Base-by-base conservation (phyloP, 768 basidiomycete genomes). In the Leccinum rimulosum region DNA sequence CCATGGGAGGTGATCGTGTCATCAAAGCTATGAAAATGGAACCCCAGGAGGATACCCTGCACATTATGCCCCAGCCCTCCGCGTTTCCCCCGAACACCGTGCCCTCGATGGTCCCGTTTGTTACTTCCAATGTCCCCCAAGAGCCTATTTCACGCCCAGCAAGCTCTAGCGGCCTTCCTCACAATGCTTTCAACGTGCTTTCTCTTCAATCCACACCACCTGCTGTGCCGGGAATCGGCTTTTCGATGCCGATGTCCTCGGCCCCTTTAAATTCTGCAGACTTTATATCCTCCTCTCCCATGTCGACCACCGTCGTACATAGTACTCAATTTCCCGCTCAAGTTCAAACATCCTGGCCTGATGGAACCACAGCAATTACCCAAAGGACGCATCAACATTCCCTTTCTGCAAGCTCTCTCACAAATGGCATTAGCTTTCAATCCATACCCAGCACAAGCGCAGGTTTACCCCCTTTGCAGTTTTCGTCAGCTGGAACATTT, bases 21-120 rank as follows among this genome's bases (percentile, higher is more conserved):
- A 68, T 78, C 50, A 82, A 82, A 61, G 76, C 79, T 19, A 68
- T 78, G 65, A 83, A 83, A 69, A 73, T 81, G 56, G 80, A 82
- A 55, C 79, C 80, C 6, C 75, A 70, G 52, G 81, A 82, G 36
- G 81, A 80, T 33, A 15, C 69, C 17, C 61, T 74, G 59, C 66
- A 69, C 63, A 62, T 58, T 60, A 59, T 69, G 10, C 33, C 73
- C 6, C 60, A 70, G 25, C 47, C 68, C 9, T 58, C 66, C 1
- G 49, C 65, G 14, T 76, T 76, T 55, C 50, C 71, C 4, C 64
- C 69, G 27, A 38, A 67, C 27, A 47, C 61, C 19, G 58, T 72
- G 25, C 27, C 70, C 4, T 62, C 75, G 1, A 65, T 76, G 49
- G 55, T 60, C 17, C 38, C 73, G 4, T 73, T 76, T 52, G 54